Percentiles rank a stretch among this genome's conserved stretches.
phyloP scores from a whole-genome alignment of 2,329 filamentous ascomycete genomes.

The Sporothrix sp. region DNA sequence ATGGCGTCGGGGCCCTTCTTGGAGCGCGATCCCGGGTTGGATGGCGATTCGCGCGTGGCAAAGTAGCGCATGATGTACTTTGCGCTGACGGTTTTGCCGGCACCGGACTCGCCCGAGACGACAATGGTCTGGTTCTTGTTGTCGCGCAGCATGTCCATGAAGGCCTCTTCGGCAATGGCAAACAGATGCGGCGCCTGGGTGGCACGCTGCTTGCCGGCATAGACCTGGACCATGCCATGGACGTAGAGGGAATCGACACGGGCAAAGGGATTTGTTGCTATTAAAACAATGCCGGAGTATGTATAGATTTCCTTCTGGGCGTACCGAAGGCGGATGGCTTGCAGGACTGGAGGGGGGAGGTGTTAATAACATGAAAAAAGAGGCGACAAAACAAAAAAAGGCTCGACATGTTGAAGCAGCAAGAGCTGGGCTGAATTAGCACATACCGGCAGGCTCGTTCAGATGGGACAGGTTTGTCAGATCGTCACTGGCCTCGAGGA shows the following conservation, averaged over 20 bases:
- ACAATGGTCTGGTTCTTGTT: conserved; percentile 95
- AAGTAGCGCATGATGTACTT: conserved; percentile 99
- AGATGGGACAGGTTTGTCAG: conserved; percentile 94
- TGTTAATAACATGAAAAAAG: no score
- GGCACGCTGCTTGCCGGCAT: conserved; percentile 90
- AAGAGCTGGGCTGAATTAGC: not conserved
- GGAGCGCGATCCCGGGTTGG: conserved; percentile 66
- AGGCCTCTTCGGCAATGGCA: conserved; percentile 96
- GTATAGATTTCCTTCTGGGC: conserved; percentile 99
- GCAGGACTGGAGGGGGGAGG: conserved; percentile 55
- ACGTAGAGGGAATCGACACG: conserved; percentile 97
- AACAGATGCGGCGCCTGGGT: conserved; percentile 97
- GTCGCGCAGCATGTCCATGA: conserved; percentile 98
- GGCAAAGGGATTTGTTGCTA: conserved; percentile 96
- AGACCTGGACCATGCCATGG: conserved; percentile 98
- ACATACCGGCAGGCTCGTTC: conserved; percentile 89
- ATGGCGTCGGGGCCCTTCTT: conserved; percentile 72
- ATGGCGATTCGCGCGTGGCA: conserved; percentile 88
- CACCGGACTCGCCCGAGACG: conserved; percentile 97
- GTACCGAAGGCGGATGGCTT: conserved; percentile 95
- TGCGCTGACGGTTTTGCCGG: conserved; percentile 96
- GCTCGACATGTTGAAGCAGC: no score
- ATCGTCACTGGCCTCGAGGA: conserved; percentile 98
- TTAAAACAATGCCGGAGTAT: conserved; percentile 96
- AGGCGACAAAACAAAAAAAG: no score